These are phyloP conservation scores for Solanum appendiculatum DNA, from an alignment of 257 asterid species.

Conservation along the genomic window DNA sequence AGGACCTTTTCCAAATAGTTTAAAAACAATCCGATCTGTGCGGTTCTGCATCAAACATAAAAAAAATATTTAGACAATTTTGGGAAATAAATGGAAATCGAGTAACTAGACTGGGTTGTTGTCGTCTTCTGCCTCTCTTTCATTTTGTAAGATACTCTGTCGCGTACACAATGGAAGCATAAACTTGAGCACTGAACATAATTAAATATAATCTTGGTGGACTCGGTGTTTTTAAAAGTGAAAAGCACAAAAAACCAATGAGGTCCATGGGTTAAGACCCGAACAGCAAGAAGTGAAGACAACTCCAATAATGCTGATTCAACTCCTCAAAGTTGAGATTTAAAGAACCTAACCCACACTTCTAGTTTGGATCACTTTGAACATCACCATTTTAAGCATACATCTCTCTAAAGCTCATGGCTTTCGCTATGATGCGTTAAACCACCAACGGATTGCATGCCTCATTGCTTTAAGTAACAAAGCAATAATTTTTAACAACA, in stretches of 20 bases:
- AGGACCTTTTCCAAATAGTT: constrained; percentile 82
- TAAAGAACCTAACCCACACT: not conserved
- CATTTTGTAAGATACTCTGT: not conserved
- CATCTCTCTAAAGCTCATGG: not conserved
- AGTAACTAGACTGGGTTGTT: not conserved
- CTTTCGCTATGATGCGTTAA: not conserved
- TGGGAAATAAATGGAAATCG: not conserved
- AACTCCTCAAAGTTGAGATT: not conserved
- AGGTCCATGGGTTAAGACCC: not conserved
- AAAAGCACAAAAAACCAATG: not conserved
- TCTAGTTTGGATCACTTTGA: not conserved
- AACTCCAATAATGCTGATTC: not conserved
- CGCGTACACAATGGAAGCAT: not conserved
- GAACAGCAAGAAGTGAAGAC: not conserved
- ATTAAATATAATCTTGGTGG: not conserved
- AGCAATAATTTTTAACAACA: not conserved
- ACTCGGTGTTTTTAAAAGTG: not conserved
- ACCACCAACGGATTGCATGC: not conserved
- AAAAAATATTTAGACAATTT: not conserved
- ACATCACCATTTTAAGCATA: not conserved
- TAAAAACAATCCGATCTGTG: constrained; percentile 78
- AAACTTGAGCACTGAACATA: not conserved
- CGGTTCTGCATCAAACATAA: constrained; percentile 38
- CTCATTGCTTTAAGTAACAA: not conserved
- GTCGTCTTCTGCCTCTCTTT: not conserved